Evolutionary conservation across 805 yeast genomes (phyloP), one percentile per base, ranked within the genome.

Genomic region (Groenewaldozyma tartarivorans): DNA sequence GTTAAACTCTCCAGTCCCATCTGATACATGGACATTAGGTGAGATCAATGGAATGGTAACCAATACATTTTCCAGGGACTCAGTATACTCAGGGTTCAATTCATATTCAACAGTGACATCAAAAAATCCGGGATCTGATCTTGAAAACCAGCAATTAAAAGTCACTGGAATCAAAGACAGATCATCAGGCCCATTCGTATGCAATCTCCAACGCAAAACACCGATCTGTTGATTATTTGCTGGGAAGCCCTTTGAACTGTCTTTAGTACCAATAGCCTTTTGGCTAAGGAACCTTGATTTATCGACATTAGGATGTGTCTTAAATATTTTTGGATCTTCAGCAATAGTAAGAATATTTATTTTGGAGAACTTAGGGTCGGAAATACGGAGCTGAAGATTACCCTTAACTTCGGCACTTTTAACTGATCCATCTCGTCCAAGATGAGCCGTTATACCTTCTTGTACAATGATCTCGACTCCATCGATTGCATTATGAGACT

Each of bases 241-340:
- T 31, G 97, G 97, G 75, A 92, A 88, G 27, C 87, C 75, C 56
- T 85, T 84, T 35, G 71, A 56, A 40, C 76, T 67, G 58, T 88
- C 94, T 58, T 83, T 84, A 55, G 88, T 72, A 0, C 81, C 81
- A 54, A 92, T 77, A 33, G 72, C 61, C 43, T 72, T 67, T 13
- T 67, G 60, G 11, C 71, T 58, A 35, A 72, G 69, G 61, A 90
- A 92, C 55, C 75, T 61, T 33, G 65, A 66, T 55, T 83, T 80
- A 64, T 92, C 96, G 49, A 92, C 94, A 58, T 90, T 88, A 48
- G 98, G 98, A 67, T 92, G 96, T 13, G 97, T 87, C 62, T 88
- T 88, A 68, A 75, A 92, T 56, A 30, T 68, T 61, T 71, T 62
- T 33, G 67, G 63, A 22, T 72, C 71, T 18, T 63, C 67, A 33